Evolutionary conservation across 1,139 yeast species (phyloP).

Genomic region (Spencermartinsiella ligniputridi): DNA sequence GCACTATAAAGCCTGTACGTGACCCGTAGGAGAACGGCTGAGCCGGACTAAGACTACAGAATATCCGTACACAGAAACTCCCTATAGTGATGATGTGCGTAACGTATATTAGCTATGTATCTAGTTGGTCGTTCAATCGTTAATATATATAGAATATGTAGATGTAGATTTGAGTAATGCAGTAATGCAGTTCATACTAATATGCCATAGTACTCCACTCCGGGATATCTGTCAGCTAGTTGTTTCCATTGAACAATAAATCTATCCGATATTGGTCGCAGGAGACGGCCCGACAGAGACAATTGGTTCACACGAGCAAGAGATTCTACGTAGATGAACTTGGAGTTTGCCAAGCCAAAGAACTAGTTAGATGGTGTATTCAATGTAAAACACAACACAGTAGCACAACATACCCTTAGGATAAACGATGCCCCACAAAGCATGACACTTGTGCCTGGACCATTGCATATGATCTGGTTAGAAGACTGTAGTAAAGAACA

Average conservation of each 20-base stretch:
- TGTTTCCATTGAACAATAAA: conserved; percentile 91
- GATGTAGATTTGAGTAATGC: too few species aligned
- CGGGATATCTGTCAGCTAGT: conserved; percentile 48
- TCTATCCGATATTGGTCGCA: conserved; percentile 67
- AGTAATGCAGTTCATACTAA: conserved; percentile 56
- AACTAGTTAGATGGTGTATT: conserved; percentile 31
- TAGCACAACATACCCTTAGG: conserved; percentile 36
- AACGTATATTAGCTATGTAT: too few species aligned
- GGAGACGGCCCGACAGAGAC: conserved; percentile 70
- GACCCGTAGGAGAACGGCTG: too few species aligned
- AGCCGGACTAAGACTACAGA: too few species aligned
- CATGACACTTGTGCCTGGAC: conserved; percentile 92
- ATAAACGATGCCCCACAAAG: conserved; percentile 58
- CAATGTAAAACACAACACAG: background rate
- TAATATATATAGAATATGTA: too few species aligned
- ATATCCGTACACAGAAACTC: too few species aligned
- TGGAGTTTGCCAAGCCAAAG: conserved; percentile 49
- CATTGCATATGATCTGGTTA: conserved; percentile 58
- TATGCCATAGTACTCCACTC: conserved; percentile 75
- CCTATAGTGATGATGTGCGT: too few species aligned
- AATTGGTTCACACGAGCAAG: conserved; percentile 75
- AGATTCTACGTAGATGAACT: conserved; percentile 78
- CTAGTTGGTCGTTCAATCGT: too few species aligned
- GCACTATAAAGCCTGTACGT: too few species aligned
- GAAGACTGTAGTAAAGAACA: too few species aligned